Conservation (phyloP, 2,329 filamentous ascomycete species). For the Trichoderma simmonsii region DNA sequence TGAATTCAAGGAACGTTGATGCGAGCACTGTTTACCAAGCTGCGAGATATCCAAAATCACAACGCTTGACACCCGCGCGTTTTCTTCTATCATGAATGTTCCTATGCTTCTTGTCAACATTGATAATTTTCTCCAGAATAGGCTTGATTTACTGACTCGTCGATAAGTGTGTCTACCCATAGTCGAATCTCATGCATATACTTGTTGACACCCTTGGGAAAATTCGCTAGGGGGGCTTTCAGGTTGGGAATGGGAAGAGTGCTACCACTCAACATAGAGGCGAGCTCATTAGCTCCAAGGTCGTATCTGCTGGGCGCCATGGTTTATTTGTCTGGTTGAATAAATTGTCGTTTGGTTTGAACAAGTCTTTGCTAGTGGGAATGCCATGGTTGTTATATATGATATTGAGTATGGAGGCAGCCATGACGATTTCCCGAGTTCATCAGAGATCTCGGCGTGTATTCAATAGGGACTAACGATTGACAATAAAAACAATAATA, state of each 20-base stretch:
- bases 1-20: not conserved
- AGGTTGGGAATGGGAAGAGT: conserved; percentile 4
- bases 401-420: not conserved
- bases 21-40: not conserved
- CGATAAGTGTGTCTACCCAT: not conserved
- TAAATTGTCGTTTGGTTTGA: not conserved
- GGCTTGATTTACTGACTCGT: not conserved
- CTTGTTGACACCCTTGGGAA: not conserved
- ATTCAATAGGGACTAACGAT: not conserved
- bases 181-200: not conserved
- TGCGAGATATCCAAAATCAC: conserved; percentile 4
- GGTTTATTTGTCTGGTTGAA: not conserved
- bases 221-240: not conserved
- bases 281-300: not conserved
- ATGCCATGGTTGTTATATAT: not conserved
- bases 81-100: not conserved
- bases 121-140: too few species aligned
- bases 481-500: not conserved
- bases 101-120: not conserved
- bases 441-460: not conserved
- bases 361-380: not conserved
- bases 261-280: conserved; percentile 1
- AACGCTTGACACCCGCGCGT: not conserved
- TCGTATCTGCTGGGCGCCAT: not conserved
- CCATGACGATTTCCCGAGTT: not conserved